Conservation (phyloP, 2,329 filamentous ascomycete species). For the Talaromyces sp. region DNA sequence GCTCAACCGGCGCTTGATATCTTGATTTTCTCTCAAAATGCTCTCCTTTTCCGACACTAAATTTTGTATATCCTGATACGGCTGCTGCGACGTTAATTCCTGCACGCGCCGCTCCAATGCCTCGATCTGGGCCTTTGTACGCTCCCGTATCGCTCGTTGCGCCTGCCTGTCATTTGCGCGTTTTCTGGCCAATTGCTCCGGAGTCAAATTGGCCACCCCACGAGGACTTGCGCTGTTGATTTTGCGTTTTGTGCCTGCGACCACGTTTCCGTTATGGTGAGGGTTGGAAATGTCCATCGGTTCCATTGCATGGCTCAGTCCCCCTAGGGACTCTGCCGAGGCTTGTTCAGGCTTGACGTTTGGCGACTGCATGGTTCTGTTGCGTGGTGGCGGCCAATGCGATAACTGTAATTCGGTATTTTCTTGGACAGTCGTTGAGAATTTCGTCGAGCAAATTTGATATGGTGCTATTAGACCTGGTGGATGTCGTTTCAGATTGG, state of each 20-base stretch:
- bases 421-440: not conserved
- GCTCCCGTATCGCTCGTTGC: constrained; percentile 78
- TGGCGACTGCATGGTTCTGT: constrained; percentile 12
- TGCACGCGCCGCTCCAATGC: constrained; percentile 68
- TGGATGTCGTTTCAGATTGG: not conserved
- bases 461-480: not conserved
- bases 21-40: constrained; percentile 74
- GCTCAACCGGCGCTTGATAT: constrained; percentile 68
- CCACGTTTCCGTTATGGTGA: constrained; percentile 1
- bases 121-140: constrained; percentile 78
- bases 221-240: constrained; percentile 51
- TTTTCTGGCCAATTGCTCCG: constrained; percentile 85
- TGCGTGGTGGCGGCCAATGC: not conserved
- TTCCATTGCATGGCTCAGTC: constrained; percentile 3
- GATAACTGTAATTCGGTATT: not conserved
- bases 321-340: constrained; percentile 1
- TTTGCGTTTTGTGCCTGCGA: constrained; percentile 45
- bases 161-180: constrained; percentile 87
- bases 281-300: not conserved
- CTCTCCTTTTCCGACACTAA: constrained; percentile 73
- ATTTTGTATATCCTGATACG: constrained; percentile 78
- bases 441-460: not conserved
- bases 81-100: constrained; percentile 75
- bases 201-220: constrained; percentile 82
- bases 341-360: constrained; percentile 13